Base-by-base conservation (phyloP, 2,329 filamentous ascomycete genomes). In the Metarhizium humberi region DNA sequence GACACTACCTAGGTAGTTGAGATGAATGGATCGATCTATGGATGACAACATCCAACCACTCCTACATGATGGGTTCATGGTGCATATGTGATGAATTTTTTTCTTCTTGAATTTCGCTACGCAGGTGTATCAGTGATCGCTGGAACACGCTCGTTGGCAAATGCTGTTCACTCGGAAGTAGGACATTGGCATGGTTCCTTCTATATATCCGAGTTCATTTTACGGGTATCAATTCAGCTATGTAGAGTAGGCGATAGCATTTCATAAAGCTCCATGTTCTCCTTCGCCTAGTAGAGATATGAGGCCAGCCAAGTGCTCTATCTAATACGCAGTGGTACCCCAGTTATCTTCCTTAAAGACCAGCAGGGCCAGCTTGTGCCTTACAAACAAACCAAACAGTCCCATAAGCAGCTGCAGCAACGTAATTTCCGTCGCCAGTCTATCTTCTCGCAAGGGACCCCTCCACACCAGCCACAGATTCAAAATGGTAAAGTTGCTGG, bases 381-480 rank as follows among this genome's bases (percentile, higher is more conserved):
- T 78, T 54, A 91, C 82, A 66, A 96, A 89, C 57, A 99, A 74
- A 20, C 92, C 94, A 46, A 90, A 73, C n/a, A 95, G 69, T 7
- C 94, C 94, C 59, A 88, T 81, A 4, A 78, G 70, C 16, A 82
- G 75, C 76, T 99, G 94, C 71, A 96, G 80, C n/a, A 74, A 73
- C 49, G 94, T 80, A 58, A 99, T 79, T 69, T 94, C 90, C 66
- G 84, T 75, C 30, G 90, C 89, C 54, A 99, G 77, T 49, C 82
- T 79, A 71, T 96, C 88, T 70, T 99, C 94, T 59, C 88, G 82
- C 78, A 95, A 81, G 3, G 94, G 92, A 0, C 94, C 94, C 68
- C 92, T 86, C 89, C 91, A 95, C 52, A 97, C 89, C 59, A 99
- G 77, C 92, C 92, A 99, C 55, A 99, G 79, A 68, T 99, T 99